A percentile compares a stretch with the other conserved stretches of the same genome.
Conservation (phyloP, 1,139 yeast species). For the Taphrina pruni region DNA sequence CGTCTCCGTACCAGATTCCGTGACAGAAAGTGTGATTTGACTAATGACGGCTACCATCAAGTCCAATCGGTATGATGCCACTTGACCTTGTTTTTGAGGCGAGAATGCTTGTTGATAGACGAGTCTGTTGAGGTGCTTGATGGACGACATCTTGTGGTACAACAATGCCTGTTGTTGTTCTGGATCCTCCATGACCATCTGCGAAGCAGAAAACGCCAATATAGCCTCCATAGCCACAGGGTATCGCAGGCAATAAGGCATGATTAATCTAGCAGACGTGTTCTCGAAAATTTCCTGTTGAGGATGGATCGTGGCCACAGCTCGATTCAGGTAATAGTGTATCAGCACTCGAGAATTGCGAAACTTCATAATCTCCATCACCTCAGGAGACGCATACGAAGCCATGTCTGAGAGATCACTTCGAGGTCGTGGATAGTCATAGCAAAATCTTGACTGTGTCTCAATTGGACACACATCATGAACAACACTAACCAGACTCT, state of each 20-base stretch:
- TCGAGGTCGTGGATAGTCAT: background rate
- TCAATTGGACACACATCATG: background rate
- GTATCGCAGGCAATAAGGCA: conserved; percentile 23
- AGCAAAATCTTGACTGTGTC: background rate
- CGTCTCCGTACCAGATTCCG: conserved; percentile 28
- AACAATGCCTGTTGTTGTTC: conserved; percentile 14
- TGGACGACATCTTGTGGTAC: conserved; percentile 21
- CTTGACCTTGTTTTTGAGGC: background rate
- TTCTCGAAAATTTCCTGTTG: conserved; percentile 17
- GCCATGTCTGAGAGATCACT: conserved; percentile 9
- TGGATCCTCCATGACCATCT: conserved; percentile 20
- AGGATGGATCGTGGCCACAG: conserved; percentile 33
- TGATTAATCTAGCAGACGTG: conserved; percentile 13
- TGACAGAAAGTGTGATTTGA: conserved; percentile 27
- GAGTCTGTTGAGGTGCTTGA: conserved; percentile 24
- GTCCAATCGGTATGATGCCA: conserved; percentile 2
- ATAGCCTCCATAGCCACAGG: conserved; percentile 31
- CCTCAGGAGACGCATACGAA: conserved; percentile 4
- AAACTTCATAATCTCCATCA: conserved; percentile 3
- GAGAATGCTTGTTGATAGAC: conserved; percentile 17
- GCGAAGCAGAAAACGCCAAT: conserved; percentile 34
- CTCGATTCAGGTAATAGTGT: conserved; percentile 22
- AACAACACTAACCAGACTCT: background rate
- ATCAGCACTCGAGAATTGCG: conserved; percentile 27
- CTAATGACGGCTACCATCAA: conserved; percentile 23